Evolutionary conservation across 345 rosid genomes (phyloP).

Genomic region (Eutrema heterophyllum): DNA sequence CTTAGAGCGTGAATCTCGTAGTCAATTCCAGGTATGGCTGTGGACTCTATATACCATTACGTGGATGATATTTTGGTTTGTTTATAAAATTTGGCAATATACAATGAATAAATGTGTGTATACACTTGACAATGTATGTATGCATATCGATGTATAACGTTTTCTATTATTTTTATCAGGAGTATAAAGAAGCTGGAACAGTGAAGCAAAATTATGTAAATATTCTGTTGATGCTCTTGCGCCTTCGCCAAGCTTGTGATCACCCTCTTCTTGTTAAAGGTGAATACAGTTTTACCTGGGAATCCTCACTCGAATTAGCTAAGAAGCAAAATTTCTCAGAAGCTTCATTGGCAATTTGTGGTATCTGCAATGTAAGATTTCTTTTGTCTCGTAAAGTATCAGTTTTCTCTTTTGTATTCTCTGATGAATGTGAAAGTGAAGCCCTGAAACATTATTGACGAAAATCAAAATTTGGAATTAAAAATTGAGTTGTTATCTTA

Average conservation of each 20-base stretch:
- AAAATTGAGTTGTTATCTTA: not conserved
- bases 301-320: conserved; percentile 53
- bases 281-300: conserved; percentile 52
- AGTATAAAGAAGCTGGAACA: conserved; percentile 98
- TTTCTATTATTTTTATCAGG: conserved; percentile 40
- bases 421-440: conserved; percentile 1
- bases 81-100: not conserved
- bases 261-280: conserved; percentile 96
- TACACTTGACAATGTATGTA: not conserved
- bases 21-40: conserved; percentile 69
- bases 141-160: not conserved
- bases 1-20: conserved; percentile 79
- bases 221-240: conserved; percentile 93
- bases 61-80: not conserved
- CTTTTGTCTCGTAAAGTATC: not conserved
- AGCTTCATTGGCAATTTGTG: conserved; percentile 82
- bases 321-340: conserved; percentile 56
- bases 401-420: not conserved
- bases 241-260: conserved; percentile 98
- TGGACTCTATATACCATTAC: not conserved
- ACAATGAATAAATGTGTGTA: not conserved
- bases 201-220: conserved; percentile 94
- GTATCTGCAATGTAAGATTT: conserved; percentile 83
- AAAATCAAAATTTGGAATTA: not conserved
- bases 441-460: not conserved